Evolutionary conservation across 2,329 filamentous ascomycete species (phyloP), one percentile per base, ranked within the genome.

Genomic region (Aspergillus novofumigatus): DNA sequence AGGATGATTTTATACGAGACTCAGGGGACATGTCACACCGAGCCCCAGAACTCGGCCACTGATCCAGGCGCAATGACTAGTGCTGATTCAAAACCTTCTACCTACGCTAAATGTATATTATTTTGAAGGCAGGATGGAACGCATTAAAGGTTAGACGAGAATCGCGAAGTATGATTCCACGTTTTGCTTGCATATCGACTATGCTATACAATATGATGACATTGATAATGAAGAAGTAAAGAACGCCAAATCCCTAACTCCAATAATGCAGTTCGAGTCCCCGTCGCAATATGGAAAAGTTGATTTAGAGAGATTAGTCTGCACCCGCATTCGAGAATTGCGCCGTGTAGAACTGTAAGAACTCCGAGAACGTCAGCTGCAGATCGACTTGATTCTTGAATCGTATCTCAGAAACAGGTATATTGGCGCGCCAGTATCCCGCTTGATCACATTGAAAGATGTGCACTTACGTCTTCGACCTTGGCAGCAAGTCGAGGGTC

Each of bases 401-500:
- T 3, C 41, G 3, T 49, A 20, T 25, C 26, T 17, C 14, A 45
- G 28, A 49, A 48, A 10, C 35, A 58, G 41, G 21, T 11, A 47
- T 23, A 47, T 7, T 5, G 6, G 14, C 23, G 5, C 11, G 44
- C 23, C 20, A 23, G 25, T 47, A 21, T 21, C 11, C 26, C 11
- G 5, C 2, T 23, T 21, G 32, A 1, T 29, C 38, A 8, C 49
- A 48, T 49, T 45, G 35, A 35, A 23, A n/a, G 44, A 50, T 32
- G 44, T 47, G 38, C 50, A 67, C 74, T 76, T 64, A 76, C 77
- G 67, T 80, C 76, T 69, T 77, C 73, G 29, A 78, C 69, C 52
- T 76, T 70, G 48, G 67, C 67, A 44, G 74, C 72, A 48, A 77
- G 55, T 55, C 70, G 69, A n/a, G 62, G 59, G 55, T 68, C 59